These are phyloP conservation scores for Pycnococcus provasolii DNA, from an alignment of 139 green algal species.

Conservation along the genomic window DNA sequence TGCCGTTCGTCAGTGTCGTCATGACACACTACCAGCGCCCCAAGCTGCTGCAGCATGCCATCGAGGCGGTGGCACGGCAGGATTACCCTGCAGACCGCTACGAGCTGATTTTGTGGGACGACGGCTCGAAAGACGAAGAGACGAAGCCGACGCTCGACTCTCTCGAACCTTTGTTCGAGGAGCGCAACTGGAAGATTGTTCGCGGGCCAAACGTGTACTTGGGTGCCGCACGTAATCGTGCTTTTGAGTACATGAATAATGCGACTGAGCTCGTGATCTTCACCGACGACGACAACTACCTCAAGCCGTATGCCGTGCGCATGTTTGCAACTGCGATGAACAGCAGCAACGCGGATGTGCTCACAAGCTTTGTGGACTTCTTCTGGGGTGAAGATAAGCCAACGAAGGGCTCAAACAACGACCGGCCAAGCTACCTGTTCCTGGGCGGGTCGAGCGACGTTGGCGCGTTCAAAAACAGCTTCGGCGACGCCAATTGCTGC, in stretches of 20 bases:
- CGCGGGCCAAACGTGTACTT: conserved; percentile 25
- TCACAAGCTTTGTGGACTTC: conserved; percentile 36
- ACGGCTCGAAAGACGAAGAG: conserved; percentile 20
- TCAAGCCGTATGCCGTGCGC: conserved; percentile 25
- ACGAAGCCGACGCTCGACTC: conserved; percentile 13
- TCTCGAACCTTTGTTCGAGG: conserved; percentile 16
- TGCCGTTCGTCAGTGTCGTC: conserved; percentile 27
- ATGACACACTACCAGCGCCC: conserved; percentile 31
- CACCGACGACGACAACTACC: conserved; percentile 38
- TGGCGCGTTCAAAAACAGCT: conserved; percentile 37
- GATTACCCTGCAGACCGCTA: conserved; percentile 25
- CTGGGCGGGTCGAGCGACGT: conserved; percentile 24
- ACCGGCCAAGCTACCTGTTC: conserved; percentile 31
- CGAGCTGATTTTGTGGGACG: conserved; percentile 31
- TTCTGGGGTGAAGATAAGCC: conserved; percentile 26
- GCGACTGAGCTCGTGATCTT: conserved; percentile 19
- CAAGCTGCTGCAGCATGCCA: conserved; percentile 13
- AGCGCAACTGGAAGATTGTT: conserved; percentile 25
- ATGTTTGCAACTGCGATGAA: conserved; percentile 29
- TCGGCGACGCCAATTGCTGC: conserved; percentile 35
- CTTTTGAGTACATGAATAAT: no score
- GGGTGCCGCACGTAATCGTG: conserved; percentile 8
- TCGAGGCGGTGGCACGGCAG: conserved; percentile 21
- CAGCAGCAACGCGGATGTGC: conserved; percentile 25
- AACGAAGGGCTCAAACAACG: not conserved